Conservation (phyloP, 1,284 basidiomycete species). For the Pseudozyma hubeiensis region DNA sequence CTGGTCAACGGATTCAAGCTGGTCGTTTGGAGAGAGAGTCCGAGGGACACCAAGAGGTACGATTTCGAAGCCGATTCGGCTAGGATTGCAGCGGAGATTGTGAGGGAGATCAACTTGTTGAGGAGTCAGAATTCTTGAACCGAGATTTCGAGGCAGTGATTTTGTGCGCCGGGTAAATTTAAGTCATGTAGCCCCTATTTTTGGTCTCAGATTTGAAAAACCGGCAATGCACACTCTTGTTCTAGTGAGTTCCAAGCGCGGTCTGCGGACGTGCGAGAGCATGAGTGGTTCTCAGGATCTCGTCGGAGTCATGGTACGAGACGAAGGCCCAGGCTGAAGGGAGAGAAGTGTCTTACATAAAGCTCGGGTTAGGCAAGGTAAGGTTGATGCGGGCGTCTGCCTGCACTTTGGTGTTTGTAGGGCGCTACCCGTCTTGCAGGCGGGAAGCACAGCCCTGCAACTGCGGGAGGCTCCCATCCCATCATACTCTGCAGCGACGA, state of each 20-base stretch:
- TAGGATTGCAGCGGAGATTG: constrained; percentile 78
- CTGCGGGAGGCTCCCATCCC: not conserved
- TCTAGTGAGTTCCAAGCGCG: not conserved
- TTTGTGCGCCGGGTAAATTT: too few species aligned
- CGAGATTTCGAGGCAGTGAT: not conserved
- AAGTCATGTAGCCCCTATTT: constrained; percentile 15
- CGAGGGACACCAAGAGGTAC: constrained; percentile 81
- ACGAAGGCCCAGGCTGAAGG: not conserved
- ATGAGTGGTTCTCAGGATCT: not conserved
- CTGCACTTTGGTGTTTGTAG: not conserved
- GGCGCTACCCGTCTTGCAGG: not conserved
- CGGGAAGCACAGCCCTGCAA: not conserved
- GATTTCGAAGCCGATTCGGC: constrained; percentile 95
- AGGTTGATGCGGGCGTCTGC: not conserved
- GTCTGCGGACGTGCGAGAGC: not conserved
- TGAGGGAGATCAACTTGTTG: constrained; percentile 55
- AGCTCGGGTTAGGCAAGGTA: not conserved
- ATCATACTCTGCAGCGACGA: too few species aligned
- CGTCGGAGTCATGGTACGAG: not conserved
- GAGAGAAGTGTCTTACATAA: constrained; percentile 9
- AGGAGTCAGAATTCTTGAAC: constrained; percentile 37
- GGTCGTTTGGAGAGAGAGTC: constrained; percentile 78
- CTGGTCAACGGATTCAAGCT: constrained; percentile 86
- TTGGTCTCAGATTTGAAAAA: constrained; percentile 16
- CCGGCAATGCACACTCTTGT: constrained; percentile 4